Evolutionary conservation across 306 rosid species (phyloP), one percentile per base, ranked within the genome.

Genomic region (Vigna mungo): DNA sequence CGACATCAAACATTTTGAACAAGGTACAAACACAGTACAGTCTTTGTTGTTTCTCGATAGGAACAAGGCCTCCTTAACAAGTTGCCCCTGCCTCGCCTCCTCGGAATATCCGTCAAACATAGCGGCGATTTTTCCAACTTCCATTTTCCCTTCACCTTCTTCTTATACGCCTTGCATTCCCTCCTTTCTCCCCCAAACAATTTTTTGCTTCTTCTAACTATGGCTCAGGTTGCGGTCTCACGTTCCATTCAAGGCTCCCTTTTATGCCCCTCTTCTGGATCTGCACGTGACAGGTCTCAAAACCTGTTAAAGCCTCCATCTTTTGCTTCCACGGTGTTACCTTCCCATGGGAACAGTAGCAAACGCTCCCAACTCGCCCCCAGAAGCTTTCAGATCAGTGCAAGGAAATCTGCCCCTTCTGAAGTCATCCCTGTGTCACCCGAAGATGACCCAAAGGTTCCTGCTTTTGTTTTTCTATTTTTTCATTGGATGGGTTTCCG

Each of bases 181-280:
- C 63, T 71, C 43, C 36, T 32, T 20, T 27, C 52, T 78, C 59
- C 27, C 14, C 59, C 20, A 12, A 14, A 13, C 47, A n/a, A 2
- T 9, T 39, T 63, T 78, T 27, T 56, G 44, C 53, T 62, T 48
- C 52, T 60, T 71, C 7, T 13, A 5, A 76, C 85, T 72, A 92
- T 95, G 99, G 76, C 96, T 70, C 97, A 92, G 81, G 91, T 88
- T 68, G 96, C 87, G 23, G 96, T 92, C 63, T 88, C 90, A 25
- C 83, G 96, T 39, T 88, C 93, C 71, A 80, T 92, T 84, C 96
- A 91, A 82, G 85, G 78, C 84, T 47, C 90, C 41, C 86, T 81
- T 71, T 60, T 69, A 23, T 75, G 80, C 79, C 86, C 90, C 44
- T 21, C 13, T 79, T 49, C 91, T 59, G 87, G 94, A 95, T 90